phyloP scores from a whole-genome alignment of 2,329 filamentous ascomycete species.

The Magnaporthiopsis poae region DNA sequence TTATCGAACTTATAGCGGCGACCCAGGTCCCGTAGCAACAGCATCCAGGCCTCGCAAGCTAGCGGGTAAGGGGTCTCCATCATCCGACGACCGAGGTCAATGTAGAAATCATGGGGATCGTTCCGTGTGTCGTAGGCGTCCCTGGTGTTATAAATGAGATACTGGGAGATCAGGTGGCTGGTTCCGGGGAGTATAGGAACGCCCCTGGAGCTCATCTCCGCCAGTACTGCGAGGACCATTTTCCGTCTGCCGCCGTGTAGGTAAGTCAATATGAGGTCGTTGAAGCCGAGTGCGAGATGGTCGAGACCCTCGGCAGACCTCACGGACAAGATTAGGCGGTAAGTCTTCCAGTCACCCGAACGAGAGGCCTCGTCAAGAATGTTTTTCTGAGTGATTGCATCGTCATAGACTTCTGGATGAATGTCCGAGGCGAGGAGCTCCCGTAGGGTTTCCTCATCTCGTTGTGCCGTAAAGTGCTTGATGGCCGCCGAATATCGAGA shows the following conservation, averaged over 20 bases:
- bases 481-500: slow-evolving; percentile 59
- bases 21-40: slow-evolving; percentile 34
- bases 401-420: slow-evolving; percentile 47
- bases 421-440: slow-evolving; percentile 39
- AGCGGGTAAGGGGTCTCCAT: slow-evolving; percentile 30
- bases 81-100: slow-evolving; percentile 26
- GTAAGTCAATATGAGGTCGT: slow-evolving; percentile 23
- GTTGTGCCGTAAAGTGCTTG: slow-evolving; percentile 49
- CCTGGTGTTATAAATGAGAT: slow-evolving; percentile 22
- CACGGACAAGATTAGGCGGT: slow-evolving; percentile 35
- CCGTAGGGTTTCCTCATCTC: slow-evolving; percentile 39
- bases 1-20: slow-evolving; percentile 33
- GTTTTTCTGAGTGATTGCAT: slow-evolving; percentile 29
- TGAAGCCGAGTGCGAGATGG: slow-evolving; percentile 21
- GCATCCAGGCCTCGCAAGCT: slow-evolving; percentile 31
- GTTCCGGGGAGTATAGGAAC: slow-evolving; percentile 20
- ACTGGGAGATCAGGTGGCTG: slow-evolving; percentile 18
- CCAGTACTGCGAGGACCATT: slow-evolving; percentile 21
- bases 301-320: slow-evolving; percentile 26
- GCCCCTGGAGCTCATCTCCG: slow-evolving; percentile 26
- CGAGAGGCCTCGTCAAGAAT: slow-evolving; percentile 27
- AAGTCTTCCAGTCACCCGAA: slow-evolving; percentile 30
- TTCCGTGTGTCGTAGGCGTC: slow-evolving; percentile 15
- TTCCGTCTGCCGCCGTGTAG: slow-evolving; percentile 20
- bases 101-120: slow-evolving; percentile 21